Evolutionary conservation across 225 moss, liverwort and hornwort species (phyloP), one percentile per base, ranked within the genome.

Genomic region (Physcomitrium patens): DNA sequence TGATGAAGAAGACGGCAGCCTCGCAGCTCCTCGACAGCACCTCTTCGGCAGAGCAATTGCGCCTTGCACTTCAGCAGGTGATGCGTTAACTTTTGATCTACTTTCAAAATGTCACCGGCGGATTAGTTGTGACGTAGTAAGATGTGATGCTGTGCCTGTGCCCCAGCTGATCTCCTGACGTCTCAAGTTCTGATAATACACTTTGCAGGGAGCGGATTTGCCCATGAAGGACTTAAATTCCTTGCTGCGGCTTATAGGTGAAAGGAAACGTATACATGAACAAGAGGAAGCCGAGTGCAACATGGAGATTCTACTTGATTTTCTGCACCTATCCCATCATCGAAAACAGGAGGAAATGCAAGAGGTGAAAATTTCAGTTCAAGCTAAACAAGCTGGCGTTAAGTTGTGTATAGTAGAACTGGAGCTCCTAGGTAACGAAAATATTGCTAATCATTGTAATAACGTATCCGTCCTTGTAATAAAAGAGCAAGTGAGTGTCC

Each of bases 241-340:
- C 7, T 75, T 93, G 27, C 50, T 93, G 10, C 54, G 59, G 12
- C 67, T 93, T 45, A 62, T 93, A 19, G 76, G 77, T 10, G 92
- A 89, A 5, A 89, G 82, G 83, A 93, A 93, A 76, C 82, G 78
- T 17, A 89, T 87, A 64, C 83, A 86, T 16, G 90, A 90, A 63
- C 86, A 93, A 24, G 92, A 90, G 41, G 92, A 90, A 75, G 83
- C 86, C 0, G 90, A 93, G 73, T 65, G 81, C 0, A 93, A 93
- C 64, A 88, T 90, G 90, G 92, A 90, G 58, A 81, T 93, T 10
- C 75, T 93, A 24, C 81, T 85, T 62, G 92, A 90, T 41, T 93
- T 93, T 65, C 71, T 93, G 20, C 81, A 82, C 55, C 76, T 90
- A 15, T 89, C 88, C 49, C 80, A 80, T 10, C 74, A 85, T 47